These are phyloP conservation scores for Alloteropsis semialata DNA, from an alignment of 176 grass and related monocot genomes.

Conservation along the genomic window DNA sequence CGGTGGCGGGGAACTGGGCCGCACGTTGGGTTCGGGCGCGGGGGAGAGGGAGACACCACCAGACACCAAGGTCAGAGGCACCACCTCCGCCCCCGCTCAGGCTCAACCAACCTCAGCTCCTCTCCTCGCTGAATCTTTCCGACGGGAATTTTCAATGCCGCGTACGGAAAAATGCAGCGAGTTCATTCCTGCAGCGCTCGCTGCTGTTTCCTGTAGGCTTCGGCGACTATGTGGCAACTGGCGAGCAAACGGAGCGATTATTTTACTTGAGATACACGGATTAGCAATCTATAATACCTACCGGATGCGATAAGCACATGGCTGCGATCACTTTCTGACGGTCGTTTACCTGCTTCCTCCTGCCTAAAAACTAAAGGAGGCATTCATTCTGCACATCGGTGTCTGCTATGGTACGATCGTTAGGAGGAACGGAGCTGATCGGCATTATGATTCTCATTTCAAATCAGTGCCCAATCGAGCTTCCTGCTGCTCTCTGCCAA, in stretches of 20 bases:
- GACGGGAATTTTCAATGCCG: background rate
- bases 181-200: background rate
- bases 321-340: conserved; percentile 11
- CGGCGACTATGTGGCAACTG: background rate
- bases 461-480: background rate
- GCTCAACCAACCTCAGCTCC: background rate
- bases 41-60: background rate
- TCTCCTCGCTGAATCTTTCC: background rate
- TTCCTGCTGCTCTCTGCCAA: background rate
- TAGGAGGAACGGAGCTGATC: background rate
- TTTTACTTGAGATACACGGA: background rate
- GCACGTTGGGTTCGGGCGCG: conserved; percentile 25
- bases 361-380: conserved; percentile 3
- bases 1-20: conserved; percentile 11
- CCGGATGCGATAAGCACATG: conserved; percentile 31
- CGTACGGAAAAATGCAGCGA: conserved; percentile 14
- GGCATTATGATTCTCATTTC: background rate
- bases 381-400: conserved; percentile 21
- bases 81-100: background rate
- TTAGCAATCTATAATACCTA: background rate
- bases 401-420: background rate
- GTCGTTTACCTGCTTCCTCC: conserved; percentile 3
- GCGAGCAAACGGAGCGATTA: background rate
- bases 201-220: background rate
- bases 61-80: background rate